Percentiles rank a stretch among this genome's conserved stretches.
Conservation (phyloP, 805 yeast species). For the Metschnikowia santaceciliae region DNA sequence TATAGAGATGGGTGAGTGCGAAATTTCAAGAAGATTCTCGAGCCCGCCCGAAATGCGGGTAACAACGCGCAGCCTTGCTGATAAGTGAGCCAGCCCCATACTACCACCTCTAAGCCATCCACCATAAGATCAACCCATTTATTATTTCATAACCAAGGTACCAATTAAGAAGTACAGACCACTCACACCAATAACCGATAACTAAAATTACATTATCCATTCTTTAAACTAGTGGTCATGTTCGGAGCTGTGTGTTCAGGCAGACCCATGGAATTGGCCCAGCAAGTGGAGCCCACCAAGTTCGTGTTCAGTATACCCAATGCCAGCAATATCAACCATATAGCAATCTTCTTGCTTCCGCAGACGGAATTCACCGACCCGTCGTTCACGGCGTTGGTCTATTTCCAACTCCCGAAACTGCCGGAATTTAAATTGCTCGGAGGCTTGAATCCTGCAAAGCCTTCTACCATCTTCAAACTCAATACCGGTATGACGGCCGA, state of each 20-base stretch:
- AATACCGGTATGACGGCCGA: slow-evolving; percentile 36
- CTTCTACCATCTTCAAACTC: slow-evolving; percentile 86
- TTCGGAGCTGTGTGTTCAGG: slow-evolving; percentile 79
- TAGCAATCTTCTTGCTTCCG: slow-evolving; percentile 83
- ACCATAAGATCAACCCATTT: no score
- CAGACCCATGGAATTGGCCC: slow-evolving; percentile 53
- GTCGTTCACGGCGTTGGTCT: slow-evolving; percentile 76
- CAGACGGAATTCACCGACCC: slow-evolving; percentile 63
- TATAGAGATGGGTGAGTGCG: not conserved
- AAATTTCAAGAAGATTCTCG: slow-evolving; percentile 12
- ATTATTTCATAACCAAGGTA: not conserved
- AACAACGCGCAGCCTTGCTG: slow-evolving; percentile 4
- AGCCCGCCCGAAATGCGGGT: slow-evolving; percentile 6
- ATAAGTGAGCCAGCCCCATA: not conserved
- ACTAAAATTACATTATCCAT: no score
- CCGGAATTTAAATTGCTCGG: slow-evolving; percentile 65
- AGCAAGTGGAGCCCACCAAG: slow-evolving; percentile 65
- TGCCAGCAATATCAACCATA: slow-evolving; percentile 67
- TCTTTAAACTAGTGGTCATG: slow-evolving; percentile 32
- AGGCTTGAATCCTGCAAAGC: slow-evolving; percentile 60
- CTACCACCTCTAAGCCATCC: not conserved
- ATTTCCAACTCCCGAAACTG: slow-evolving; percentile 72
- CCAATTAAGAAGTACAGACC: not conserved
- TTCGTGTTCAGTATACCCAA: slow-evolving; percentile 61
- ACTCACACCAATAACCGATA: no score